Base-by-base conservation (phyloP, 2,329 filamentous ascomycete species). In the Nothophoma quercina region DNA sequence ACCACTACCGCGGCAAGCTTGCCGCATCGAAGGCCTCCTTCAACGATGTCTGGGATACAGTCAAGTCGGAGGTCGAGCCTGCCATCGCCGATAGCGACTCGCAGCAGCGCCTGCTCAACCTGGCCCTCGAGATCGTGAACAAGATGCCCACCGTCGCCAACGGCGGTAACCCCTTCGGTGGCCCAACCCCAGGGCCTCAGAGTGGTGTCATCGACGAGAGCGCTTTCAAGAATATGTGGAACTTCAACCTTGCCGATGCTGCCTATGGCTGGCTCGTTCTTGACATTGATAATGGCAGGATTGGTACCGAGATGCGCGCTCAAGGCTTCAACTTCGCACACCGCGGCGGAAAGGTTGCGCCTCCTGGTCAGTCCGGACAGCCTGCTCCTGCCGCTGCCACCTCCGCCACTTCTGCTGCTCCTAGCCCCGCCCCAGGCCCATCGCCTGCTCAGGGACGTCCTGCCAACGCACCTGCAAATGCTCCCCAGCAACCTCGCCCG, bases 201-300 rank as follows among this genome's bases (percentile, higher is more conserved):
- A 88, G 91, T 42, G 95, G 95, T 25, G 90, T 96, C 69, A 92
- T 99, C 15, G 95, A 99, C 59, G 95, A 99, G 80, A 97, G 93
- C 68, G 95, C 95, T 1, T 99, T 99, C 84, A 99, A 99, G 82
- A 99, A 99, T 75, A 98, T 98, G 95, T 99, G 95, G 95, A 99
- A 99, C 77, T 99, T 99, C 79, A 98, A 98, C 75, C 78, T 99
- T 62, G 95, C 95, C 23, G 95, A 99, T 79, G 95, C 95, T 48
- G 93, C 95, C 16, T 99, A 98, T 73, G 95, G 95, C 56, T 99
- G 92, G 82, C 82, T 99, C 43, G 92, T 98, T 13, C 79, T 99
- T 51, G 95, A 99, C 74, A 88, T 99, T 55, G 95, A 99, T 71
- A 90, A 92, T 69, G 95, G 95, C 43, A 88, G 95, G 34, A 98